These are phyloP conservation scores for Cercospora sp. DNA, from an alignment of 2,329 filamentous ascomycete species.

Conservation along the genomic window DNA sequence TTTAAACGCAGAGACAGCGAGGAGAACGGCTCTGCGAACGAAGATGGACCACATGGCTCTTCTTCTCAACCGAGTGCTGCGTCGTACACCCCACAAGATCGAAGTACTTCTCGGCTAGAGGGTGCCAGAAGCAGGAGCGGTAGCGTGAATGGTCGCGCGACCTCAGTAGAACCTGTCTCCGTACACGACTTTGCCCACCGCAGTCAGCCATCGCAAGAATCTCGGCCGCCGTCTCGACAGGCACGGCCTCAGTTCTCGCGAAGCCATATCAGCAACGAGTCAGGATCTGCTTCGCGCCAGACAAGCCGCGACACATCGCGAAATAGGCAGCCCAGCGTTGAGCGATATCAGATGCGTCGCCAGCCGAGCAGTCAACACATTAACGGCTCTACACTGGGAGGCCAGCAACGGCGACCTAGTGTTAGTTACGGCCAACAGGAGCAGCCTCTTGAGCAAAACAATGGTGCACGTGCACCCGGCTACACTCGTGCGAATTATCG, in stretches of 20 bases:
- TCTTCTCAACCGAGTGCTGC: conserved; percentile 34
- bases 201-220: conserved; percentile 29
- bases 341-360: conserved; percentile 30
- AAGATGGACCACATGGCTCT: conserved; percentile 37
- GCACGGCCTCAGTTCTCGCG: conserved; percentile 30
- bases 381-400: conserved; percentile 10
- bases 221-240: conserved; percentile 32
- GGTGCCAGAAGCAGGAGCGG: conserved; percentile 34
- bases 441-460: conserved; percentile 35
- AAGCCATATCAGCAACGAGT: conserved; percentile 33
- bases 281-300: conserved; percentile 35
- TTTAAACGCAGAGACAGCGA: conserved; percentile 59
- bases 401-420: conserved; percentile 29
- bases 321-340: conserved; percentile 37
- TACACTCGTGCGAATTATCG: conserved; percentile 49
- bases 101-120: conserved; percentile 30
- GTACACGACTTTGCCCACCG: conserved; percentile 40
- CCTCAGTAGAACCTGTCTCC: conserved; percentile 39
- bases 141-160: conserved; percentile 37
- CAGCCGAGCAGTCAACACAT: conserved; percentile 31
- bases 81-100: conserved; percentile 33
- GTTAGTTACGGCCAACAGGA: conserved; percentile 30
- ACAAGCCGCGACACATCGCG: conserved; percentile 32
- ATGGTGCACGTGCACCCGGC: conserved; percentile 42
- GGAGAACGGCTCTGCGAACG: conserved; percentile 46